Conservation (phyloP, 2,329 filamentous ascomycete species). For the Fusarium cicatricum region DNA sequence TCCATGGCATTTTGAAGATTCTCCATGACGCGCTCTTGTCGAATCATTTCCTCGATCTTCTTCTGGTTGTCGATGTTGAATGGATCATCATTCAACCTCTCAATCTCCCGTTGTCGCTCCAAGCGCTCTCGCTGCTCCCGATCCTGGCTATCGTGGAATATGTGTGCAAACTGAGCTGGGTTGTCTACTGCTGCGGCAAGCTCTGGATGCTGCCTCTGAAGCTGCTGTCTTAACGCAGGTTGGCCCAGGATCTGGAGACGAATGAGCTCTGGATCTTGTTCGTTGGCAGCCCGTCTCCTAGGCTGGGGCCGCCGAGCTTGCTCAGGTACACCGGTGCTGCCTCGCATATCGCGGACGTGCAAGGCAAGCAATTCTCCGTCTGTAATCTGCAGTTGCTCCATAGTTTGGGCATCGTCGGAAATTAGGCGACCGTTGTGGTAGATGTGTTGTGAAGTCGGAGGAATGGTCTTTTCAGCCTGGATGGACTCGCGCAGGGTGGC, state of each 20-base stretch:
- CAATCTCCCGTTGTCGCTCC: slow-evolving; percentile 84
- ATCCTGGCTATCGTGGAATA: slow-evolving; percentile 73
- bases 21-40: slow-evolving; percentile 91
- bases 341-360: slow-evolving; percentile 72
- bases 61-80: slow-evolving; percentile 92
- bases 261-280: slow-evolving; percentile 79
- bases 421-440: slow-evolving; percentile 90
- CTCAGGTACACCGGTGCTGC: slow-evolving; percentile 54
- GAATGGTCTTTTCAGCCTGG: slow-evolving; percentile 81
- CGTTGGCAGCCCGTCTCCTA: slow-evolving; percentile 44
- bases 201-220: slow-evolving; percentile 77
- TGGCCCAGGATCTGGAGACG: slow-evolving; percentile 85
- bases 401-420: slow-evolving; percentile 77
- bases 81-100: slow-evolving; percentile 87
- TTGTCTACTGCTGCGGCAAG: slow-evolving; percentile 81
- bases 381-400: slow-evolving; percentile 80
- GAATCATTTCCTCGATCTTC: slow-evolving; percentile 96
- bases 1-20: slow-evolving; percentile 97
- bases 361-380: slow-evolving; percentile 95
- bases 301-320: slow-evolving; percentile 45
- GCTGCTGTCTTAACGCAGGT: slow-evolving; percentile 73
- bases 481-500: slow-evolving; percentile 88
- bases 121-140: slow-evolving; percentile 76
- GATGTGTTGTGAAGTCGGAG: slow-evolving; percentile 78
- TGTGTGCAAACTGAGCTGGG: slow-evolving; percentile 76